phyloP scores from a whole-genome alignment of 108 stramenopile species.

The Poteriospumella lacustris region DNA sequence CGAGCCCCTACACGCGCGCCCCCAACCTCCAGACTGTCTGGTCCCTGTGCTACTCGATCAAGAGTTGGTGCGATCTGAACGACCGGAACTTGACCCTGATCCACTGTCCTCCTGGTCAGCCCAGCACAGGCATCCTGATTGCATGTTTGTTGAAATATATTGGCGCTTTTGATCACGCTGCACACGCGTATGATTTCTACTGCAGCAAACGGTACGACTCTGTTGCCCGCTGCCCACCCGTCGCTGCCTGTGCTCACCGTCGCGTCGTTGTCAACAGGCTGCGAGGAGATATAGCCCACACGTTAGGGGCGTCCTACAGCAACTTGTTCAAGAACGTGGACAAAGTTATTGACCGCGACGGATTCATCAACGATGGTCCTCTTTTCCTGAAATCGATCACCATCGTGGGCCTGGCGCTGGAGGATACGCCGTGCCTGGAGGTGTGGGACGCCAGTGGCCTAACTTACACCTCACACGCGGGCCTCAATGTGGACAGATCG shows the following conservation, averaged over 20 bases:
- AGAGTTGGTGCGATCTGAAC: constrained; percentile 15
- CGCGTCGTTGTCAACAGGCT: constrained; percentile 2
- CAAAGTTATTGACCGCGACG: not conserved
- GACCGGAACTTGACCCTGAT: not conserved
- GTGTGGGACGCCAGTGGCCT: constrained; percentile 22
- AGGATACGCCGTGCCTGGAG: constrained; percentile 21
- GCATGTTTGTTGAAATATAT: constrained; percentile 23
- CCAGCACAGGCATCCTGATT: constrained; percentile 1
- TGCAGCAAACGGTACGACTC: not conserved
- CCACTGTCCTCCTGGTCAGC: not conserved
- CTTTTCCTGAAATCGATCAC: not conserved
- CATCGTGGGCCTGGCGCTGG: constrained; percentile 4
- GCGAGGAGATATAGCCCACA: not conserved
- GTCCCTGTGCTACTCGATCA: not conserved
- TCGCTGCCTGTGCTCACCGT: no score
- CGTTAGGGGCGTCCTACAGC: constrained; percentile 1
- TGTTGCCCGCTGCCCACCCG: no score
- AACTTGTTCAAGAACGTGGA: constrained; percentile 6
- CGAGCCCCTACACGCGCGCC: constrained; percentile 7
- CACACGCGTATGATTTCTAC: constrained; percentile 17
- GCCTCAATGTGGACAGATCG: not conserved
- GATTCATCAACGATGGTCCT: not conserved
- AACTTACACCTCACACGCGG: not conserved
- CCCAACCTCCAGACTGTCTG: not conserved
- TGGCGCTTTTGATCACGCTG: constrained; percentile 15